phyloP scores from a whole-genome alignment of 1,284 basidiomycete genomes.

The Microbotryum lychnidis-dioicae region DNA sequence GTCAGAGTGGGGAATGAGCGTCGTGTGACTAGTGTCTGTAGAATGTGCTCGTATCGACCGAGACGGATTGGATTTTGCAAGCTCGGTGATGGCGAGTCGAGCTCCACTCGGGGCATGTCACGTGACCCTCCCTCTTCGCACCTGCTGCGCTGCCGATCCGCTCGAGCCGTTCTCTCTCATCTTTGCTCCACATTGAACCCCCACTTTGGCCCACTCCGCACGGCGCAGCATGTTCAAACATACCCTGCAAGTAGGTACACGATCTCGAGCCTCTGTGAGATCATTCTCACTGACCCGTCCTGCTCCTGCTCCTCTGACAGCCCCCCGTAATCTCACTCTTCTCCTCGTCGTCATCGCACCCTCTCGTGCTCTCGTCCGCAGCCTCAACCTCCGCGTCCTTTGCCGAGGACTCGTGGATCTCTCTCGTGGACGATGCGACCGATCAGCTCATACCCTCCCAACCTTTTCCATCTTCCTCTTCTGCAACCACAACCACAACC shows the following conservation, averaged over 20 bases:
- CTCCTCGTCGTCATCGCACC: constrained; percentile 24
- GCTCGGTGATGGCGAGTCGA: no score
- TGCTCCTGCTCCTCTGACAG: background rate
- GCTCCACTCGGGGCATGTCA: no score
- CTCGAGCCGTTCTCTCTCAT: no score
- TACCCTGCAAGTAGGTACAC: background rate
- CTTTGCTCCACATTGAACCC: no score
- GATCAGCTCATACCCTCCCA: background rate
- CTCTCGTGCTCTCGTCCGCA: constrained; percentile 11
- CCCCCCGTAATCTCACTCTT: constrained; percentile 21
- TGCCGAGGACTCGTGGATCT: constrained; percentile 18
- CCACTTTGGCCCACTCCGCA: no score
- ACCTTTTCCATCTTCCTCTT: background rate
- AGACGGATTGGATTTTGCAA: no score
- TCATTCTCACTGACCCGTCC: background rate
- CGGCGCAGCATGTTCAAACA: constrained; percentile 1
- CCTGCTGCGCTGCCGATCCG: no score
- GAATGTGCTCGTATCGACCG: no score
- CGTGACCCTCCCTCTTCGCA: no score
- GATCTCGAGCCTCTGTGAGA: background rate
- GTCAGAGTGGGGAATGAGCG: no score
- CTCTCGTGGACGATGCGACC: constrained; percentile 14
- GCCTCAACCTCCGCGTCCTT: background rate
- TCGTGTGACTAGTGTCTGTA: no score
- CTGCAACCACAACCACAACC: background rate